Base-by-base conservation (phyloP, 768 basidiomycete species). In the Suillus subluteus region DNA sequence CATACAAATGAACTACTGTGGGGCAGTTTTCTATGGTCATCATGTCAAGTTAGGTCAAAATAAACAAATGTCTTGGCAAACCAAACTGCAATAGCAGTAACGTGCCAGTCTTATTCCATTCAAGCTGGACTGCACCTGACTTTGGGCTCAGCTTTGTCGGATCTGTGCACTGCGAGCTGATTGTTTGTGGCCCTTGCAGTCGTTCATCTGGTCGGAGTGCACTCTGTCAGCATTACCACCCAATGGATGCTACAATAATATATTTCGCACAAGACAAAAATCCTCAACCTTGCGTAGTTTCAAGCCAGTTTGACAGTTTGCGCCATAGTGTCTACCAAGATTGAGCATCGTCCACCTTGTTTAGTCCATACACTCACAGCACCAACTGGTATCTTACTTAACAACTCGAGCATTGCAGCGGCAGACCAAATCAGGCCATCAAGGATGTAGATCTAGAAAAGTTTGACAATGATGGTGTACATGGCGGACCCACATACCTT, bases 271-370 rank as follows among this genome's bases (percentile, higher is more conserved):
- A 98, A 30, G 94, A 91, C 32, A 97, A 81, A 74, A 96, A 96
- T 6, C 95, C 95, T 64, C 90, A 87, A 35, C 92, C 94, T 72
- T 91, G 86, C 0, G 94, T 95, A 1, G 89, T 82, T 74, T 91
- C 91, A 50, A 94, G 78, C 96, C 96, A 98, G 68, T 88, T 88
- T 0, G 82, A 71, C 2, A 95, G 95, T 74, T 98, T 96, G 66
- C 89, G 84, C 96, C 96, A 98, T 15, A 93, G 80, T 13, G 78
- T 84, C 96, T 97, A 73, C 67, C 63, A 43, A 32, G 26, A 64
- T 54, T 62, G 41, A 46, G 72, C 6, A 61, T 43, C 26, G 30
- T 43, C 26, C 3, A 4, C 11, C 16, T 61, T 30, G 18, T 56
- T 26, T 40, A 26, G 65, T 15, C 7, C 8, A 66, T 38, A 23